phyloP scores from a whole-genome alignment of 306 rosid genomes.

The Abrus pulchellus region DNA sequence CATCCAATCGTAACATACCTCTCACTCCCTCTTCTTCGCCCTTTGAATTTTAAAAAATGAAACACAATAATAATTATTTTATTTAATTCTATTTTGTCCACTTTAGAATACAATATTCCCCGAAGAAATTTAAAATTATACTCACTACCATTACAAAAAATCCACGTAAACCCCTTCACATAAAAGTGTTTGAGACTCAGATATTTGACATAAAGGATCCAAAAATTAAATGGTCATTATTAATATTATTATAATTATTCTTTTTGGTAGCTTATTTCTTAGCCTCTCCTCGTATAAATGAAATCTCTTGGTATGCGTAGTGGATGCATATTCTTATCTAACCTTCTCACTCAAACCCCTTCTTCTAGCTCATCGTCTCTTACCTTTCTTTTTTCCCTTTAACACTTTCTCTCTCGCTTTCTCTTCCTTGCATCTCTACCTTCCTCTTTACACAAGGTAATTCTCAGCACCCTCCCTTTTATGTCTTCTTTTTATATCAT shows the following conservation, averaged over 20 bases:
- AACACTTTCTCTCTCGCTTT: conserved; percentile 28
- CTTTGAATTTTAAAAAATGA: not conserved
- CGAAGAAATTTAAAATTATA: not conserved
- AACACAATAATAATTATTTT: conserved; percentile 1
- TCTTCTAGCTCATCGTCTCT: conserved; percentile 29
- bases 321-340: conserved; percentile 74
- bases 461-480: conserved; percentile 49
- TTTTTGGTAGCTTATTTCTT: conserved; percentile 32
- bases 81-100: not conserved
- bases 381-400: conserved; percentile 6
- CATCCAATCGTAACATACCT: conserved; percentile 36
- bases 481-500: not conserved
- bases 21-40: not conserved
- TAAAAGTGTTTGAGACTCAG: conserved; percentile 15
- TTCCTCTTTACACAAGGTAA: conserved; percentile 58
- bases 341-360: conserved; percentile 67
- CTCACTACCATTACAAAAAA: conserved; percentile 36
- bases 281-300: conserved; percentile 44
- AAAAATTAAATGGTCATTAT: conserved; percentile 15
- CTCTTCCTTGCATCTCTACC: conserved; percentile 51
- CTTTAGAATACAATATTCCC: not conserved
- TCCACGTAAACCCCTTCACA: conserved; percentile 6
- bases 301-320: conserved; percentile 35
- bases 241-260: conserved; percentile 27
- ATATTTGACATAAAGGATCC: conserved; percentile 36